These are phyloP conservation scores for Rhamnella rubrinervis DNA, from an alignment of 331 rosid species.

Conservation along the genomic window DNA sequence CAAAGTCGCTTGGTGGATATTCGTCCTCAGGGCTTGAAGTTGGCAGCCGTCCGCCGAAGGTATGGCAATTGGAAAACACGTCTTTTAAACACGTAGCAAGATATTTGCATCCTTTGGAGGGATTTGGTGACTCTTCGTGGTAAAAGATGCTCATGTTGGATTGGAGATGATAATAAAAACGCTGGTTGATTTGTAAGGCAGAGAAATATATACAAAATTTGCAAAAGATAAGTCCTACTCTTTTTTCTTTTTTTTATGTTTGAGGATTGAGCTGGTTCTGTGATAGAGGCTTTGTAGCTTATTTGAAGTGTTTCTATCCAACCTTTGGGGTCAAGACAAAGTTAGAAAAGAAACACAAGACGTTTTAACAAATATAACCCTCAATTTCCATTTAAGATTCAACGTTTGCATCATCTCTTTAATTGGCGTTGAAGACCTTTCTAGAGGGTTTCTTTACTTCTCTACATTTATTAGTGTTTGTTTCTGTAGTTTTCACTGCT, in stretches of 20 bases:
- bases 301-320: conserved; percentile 39
- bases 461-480: conserved; percentile 16
- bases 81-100: conserved; percentile 57
- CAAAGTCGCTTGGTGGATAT: conserved; percentile 44
- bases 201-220: conserved; percentile 27
- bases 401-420: conserved; percentile 32
- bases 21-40: conserved; percentile 53
- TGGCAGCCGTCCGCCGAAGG: conserved; percentile 31
- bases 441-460: neutral
- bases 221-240: conserved; percentile 2
- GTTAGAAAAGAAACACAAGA: conserved; percentile 32
- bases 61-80: conserved; percentile 46
- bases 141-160: conserved; percentile 47
- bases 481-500: conserved; percentile 29
- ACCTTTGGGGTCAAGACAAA: conserved; percentile 73
- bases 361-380: conserved; percentile 31
- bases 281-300: conserved; percentile 75
- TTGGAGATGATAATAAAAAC: neutral
- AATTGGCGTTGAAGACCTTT: neutral
- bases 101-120: conserved; percentile 50
- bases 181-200: conserved; percentile 1
- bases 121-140: conserved; percentile 63
- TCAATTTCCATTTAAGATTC: conserved; percentile 18
- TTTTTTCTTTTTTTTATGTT: conserved; percentile 2
- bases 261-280: conserved; percentile 31